Base-by-base conservation (phyloP, 345 rosid species). In the Theobroma cacao region DNA sequence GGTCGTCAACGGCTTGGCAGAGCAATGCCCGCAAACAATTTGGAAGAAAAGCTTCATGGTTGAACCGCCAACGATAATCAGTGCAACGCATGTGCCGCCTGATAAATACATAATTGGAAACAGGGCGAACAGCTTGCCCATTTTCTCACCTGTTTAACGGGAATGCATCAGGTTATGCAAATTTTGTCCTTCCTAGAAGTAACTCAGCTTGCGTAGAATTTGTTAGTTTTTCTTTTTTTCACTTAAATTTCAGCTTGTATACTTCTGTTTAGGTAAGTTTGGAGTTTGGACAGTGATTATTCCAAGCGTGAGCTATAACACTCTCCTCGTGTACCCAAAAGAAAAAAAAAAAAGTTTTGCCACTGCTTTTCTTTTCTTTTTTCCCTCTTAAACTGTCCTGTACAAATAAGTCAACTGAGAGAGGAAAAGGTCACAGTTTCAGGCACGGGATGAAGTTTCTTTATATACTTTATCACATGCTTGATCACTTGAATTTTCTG, bases 101-200 rank as follows among this genome's bases (percentile, higher is more conserved):
- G 93, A 87, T 33, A 90, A 88, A 82, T 90, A 85, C 85, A 85
- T 74, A 50, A 88, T 50, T 17, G 93, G 93, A 68, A 87, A 74
- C 55, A 88, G 41, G 12, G 82, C 91, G 1, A 90, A 77, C 80
- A 85, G 79, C 13, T 83, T 90, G 31, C 85, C 86, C 43, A 78
- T 71, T 78, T 73, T 88, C 30, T 76, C 83, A 50, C 93, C 93
- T 88, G 78, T 12, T 26, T 28, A 3, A 24, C 0, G 31, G 20
- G 20, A 26, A 58, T 59, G 18, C 18, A 2, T 59, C 64, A 9
- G 36, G 36, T 28, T 24, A 58, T 58, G 62, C n/a, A 58, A 28
- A 28, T 4, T 59, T 26, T 52, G 3, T 14, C 5, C 56, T 10
- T 7, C 55, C 18, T 14, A 13, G 5, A 47, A 14, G 52, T 14